A percentile compares a stretch with the other conserved stretches of the same genome.
phyloP scores from a whole-genome alignment of 192 early-diverging fungal species.

The Obelidium mucronatum region DNA sequence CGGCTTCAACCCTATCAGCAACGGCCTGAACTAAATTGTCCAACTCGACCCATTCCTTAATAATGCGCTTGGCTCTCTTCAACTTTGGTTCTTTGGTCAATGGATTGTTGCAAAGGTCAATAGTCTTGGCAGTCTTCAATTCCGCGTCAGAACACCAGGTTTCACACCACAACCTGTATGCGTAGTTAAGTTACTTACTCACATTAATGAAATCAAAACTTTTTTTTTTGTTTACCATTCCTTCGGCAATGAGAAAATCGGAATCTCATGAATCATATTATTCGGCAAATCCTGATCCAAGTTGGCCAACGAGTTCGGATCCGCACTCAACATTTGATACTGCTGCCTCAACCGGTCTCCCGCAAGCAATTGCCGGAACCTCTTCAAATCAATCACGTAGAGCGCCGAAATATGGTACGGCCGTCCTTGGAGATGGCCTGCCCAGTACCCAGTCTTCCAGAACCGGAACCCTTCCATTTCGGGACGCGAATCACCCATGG shows the following conservation, averaged over 20 bases:
- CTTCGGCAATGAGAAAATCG: conserved; percentile 91
- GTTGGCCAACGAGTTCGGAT: conserved; percentile 90
- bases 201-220: background rate
- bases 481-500: conserved; percentile 89
- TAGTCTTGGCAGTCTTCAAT: conserved; percentile 89
- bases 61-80: conserved; percentile 85
- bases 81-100: conserved; percentile 99
- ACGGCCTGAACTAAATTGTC: conserved; percentile 68
- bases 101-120: conserved; percentile 99
- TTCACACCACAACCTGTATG: conserved; percentile 92
- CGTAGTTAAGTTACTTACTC: background rate
- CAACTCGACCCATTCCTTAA: conserved; percentile 93
- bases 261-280: conserved; percentile 91
- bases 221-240: conserved; percentile 72
- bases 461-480: conserved; percentile 98
- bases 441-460: conserved; percentile 98
- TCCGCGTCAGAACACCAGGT: conserved; percentile 95
- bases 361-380: conserved; percentile 92
- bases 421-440: conserved; percentile 80
- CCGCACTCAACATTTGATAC: conserved; percentile 90
- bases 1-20: conserved; percentile 31
- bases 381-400: conserved; percentile 93
- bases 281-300: conserved; percentile 99
- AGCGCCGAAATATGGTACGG: conserved; percentile 96
- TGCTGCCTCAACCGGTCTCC: conserved; percentile 92